Conservation (phyloP, 805 yeast genomes). For the Metschnikowia kofuensis region DNA sequence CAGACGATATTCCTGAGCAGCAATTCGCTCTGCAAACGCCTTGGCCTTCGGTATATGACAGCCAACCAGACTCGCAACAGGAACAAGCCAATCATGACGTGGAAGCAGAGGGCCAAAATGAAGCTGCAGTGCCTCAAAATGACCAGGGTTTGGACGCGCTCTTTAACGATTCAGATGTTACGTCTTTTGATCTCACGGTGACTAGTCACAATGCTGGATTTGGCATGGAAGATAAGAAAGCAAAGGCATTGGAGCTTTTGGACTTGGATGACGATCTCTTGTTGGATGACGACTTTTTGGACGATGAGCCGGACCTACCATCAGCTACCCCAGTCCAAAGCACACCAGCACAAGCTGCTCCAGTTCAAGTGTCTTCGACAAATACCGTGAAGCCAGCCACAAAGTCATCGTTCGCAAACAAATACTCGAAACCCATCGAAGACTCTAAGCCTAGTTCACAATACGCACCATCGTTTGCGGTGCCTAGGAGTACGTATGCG, state of each 20-base stretch:
- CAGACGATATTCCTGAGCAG: background rate
- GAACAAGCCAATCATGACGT: background rate
- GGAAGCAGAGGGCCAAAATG: background rate
- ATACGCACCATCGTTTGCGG: background rate
- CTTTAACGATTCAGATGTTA: conserved; percentile 2
- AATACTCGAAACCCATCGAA: conserved; percentile 6
- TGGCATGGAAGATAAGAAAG: conserved; percentile 2
- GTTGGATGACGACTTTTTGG: conserved; percentile 37
- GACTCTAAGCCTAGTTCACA: background rate
- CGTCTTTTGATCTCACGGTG: background rate
- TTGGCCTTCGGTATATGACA: conserved; percentile 2
- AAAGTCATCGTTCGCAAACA: conserved; percentile 2
- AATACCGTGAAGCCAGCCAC: conserved; percentile 2
- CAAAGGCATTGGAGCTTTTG: conserved; percentile 16
- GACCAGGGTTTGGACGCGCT: background rate
- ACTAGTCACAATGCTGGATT: background rate
- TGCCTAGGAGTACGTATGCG: background rate
- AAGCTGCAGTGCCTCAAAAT: background rate
- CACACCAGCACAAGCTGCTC: no score
- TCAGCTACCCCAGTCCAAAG: background rate
- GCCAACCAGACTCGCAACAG: background rate
- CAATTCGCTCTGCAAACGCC: background rate
- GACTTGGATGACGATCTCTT: conserved; percentile 32
- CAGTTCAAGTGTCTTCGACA: no score
- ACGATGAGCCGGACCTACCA: conserved; percentile 20